Percentiles rank a stretch among this genome's conserved stretches.
phyloP scores from a whole-genome alignment of 371 early-diverging fungal genomes.

The Lichtheimia ramosa region DNA sequence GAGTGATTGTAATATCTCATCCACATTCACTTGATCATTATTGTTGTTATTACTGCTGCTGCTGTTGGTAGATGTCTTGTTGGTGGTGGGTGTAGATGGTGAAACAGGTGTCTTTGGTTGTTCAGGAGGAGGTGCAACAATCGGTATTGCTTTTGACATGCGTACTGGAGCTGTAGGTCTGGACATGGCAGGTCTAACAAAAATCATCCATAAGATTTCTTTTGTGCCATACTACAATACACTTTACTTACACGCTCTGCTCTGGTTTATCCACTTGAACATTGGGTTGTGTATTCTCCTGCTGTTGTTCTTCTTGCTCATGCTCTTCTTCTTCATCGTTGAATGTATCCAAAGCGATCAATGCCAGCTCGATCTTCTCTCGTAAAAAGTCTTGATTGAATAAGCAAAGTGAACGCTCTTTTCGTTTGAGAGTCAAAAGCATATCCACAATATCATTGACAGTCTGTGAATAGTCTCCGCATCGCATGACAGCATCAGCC shows the following conservation, averaged over 20 bases:
- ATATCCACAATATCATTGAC: slow-evolving; percentile 49
- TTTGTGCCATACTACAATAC: no score
- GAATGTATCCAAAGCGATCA: slow-evolving; percentile 42
- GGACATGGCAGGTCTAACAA: no score
- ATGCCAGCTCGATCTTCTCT: slow-evolving; percentile 43
- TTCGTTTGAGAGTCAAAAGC: slow-evolving; percentile 44
- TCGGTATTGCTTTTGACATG: slow-evolving; percentile 30
- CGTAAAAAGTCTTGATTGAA: slow-evolving; percentile 49
- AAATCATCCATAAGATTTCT: no score
- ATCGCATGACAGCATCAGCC: slow-evolving; percentile 34
- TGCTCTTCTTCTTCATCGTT: slow-evolving; percentile 27
- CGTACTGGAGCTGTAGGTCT: not conserved
- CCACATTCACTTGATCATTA: no score
- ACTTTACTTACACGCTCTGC: slow-evolving; percentile 3
- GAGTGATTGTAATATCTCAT: slow-evolving; percentile 6
- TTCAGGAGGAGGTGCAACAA: slow-evolving; percentile 28
- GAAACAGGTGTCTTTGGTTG: not conserved
- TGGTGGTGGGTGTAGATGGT: slow-evolving; percentile 3
- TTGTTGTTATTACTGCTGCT: no score
- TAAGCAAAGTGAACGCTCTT: slow-evolving; percentile 48
- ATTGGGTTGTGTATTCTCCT: no score
- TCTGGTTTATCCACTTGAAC: slow-evolving; percentile 1
- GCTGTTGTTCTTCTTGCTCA: not conserved
- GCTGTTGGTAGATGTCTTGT: not conserved
- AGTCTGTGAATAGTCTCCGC: slow-evolving; percentile 35